A percentile compares a stretch with the other conserved stretches of the same genome.
phyloP scores from a whole-genome alignment of 345 rosid species.

The Populus deltoides region DNA sequence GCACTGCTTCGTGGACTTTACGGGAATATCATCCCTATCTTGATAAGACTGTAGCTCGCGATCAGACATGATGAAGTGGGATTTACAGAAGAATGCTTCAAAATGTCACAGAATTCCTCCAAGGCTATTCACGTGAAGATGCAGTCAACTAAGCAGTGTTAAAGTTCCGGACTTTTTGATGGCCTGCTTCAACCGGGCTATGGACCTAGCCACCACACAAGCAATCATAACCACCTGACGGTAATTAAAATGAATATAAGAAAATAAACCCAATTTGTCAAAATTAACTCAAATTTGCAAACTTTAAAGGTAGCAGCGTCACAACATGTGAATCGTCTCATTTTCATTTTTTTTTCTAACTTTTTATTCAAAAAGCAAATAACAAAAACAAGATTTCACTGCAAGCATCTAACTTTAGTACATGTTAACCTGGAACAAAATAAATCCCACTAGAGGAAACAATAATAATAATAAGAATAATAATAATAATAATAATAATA shows the following conservation, averaged over 20 bases:
- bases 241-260: neutral
- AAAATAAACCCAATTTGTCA: neutral
- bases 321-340: neutral
- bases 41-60: constrained; percentile 19
- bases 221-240: too few relatives aligned
- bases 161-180: neutral
- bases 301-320: neutral
- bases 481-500: too few relatives aligned
- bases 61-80: constrained; percentile 39
- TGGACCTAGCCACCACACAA: too few relatives aligned
- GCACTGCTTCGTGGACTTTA: constrained; percentile 29
- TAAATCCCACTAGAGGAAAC: neutral
- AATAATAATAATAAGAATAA: neutral
- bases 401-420: neutral
- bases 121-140: constrained; percentile 25
- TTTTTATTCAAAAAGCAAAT: neutral
- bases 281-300: neutral
- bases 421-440: neutral
- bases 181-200: too few relatives aligned
- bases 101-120: constrained; percentile 4
- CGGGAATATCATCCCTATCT: constrained; percentile 22
- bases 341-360: neutral
- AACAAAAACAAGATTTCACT: neutral
- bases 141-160: constrained; percentile 14
- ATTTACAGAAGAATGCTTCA: neutral